Percentiles rank a stretch among this genome's conserved stretches.
Evolutionary conservation across 805 yeast genomes (phyloP).

Genomic region (Cyberlindnera maclurae): DNA sequence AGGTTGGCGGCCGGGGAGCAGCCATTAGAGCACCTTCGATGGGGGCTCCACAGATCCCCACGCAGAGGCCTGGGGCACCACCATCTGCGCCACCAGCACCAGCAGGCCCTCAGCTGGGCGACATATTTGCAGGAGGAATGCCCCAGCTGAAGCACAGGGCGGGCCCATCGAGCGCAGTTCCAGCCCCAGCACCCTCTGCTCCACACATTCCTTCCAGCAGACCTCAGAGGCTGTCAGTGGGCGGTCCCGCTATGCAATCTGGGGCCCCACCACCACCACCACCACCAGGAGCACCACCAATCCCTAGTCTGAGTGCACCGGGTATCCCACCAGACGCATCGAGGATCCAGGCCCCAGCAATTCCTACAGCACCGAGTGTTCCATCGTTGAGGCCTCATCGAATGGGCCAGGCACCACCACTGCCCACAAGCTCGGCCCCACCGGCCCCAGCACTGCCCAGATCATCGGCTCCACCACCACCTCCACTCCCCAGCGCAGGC

Average conservation of each 20-base stretch:
- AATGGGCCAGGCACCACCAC: constrained; percentile 21
- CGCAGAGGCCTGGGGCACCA: constrained; percentile 4
- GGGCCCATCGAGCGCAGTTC: too few species aligned
- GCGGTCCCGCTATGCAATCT: constrained; percentile 16
- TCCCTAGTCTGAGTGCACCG: neutral
- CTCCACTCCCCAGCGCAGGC: constrained; percentile 4
- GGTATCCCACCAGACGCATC: too few species aligned
- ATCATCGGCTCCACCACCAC: constrained; percentile 14
- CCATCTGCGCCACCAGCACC: constrained; percentile 18
- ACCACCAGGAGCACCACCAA: constrained; percentile 11
- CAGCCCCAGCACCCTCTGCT: constrained; percentile 19
- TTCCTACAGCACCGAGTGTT: constrained; percentile 22
- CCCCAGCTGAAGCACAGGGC: constrained; percentile 19
- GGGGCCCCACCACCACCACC: constrained; percentile 20
- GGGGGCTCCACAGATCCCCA: constrained; percentile 3
- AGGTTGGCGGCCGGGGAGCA: constrained; percentile 25
- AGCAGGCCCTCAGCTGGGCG: constrained; percentile 19
- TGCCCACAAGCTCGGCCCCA: constrained; percentile 17
- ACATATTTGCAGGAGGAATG: constrained; percentile 21
- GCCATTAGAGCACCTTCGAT: neutral
- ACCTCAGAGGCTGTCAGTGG: constrained; percentile 11
- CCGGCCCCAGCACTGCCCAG: constrained; percentile 24
- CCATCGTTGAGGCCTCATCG: neutral
- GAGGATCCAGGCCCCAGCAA: neutral
- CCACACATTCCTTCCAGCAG: constrained; percentile 24